Percentiles rank a stretch among this genome's conserved stretches.
These are phyloP conservation scores for Trypanosoma lewisi DNA, from an alignment of 208 protist species.

Conservation along the genomic window DNA sequence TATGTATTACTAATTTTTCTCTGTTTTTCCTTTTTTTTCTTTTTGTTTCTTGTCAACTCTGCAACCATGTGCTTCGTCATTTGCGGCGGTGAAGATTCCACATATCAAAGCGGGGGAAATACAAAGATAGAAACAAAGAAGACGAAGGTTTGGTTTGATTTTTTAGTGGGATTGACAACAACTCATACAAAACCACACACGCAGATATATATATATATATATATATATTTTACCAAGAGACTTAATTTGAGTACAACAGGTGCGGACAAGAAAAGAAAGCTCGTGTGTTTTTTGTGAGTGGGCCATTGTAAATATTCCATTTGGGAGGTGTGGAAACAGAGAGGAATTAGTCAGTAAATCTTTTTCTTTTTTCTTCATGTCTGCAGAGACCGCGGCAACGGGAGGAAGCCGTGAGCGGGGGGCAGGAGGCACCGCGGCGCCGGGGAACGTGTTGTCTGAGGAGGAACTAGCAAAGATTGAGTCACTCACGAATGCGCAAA, in stretches of 20 bases:
- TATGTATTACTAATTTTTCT: slow-evolving; percentile 9
- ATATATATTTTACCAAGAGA: slow-evolving; percentile 1
- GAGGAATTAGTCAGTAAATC: no score
- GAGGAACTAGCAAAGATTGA: slow-evolving; percentile 74
- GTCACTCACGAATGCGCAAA: slow-evolving; percentile 70
- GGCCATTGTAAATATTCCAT: no score
- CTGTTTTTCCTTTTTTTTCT: slow-evolving; percentile 9
- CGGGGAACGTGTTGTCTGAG: slow-evolving; percentile 36
- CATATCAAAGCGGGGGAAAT: slow-evolving; percentile 11
- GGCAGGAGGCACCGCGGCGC: neutral
- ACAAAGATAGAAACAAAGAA: slow-evolving; percentile 8
- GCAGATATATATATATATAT: neutral
- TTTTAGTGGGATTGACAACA: neutral
- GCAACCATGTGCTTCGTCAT: neutral
- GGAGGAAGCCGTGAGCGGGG: slow-evolving; percentile 2
- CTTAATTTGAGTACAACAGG: no score
- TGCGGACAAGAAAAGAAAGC: no score
- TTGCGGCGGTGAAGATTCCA: neutral
- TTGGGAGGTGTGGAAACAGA: no score
- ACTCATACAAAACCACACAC: no score
- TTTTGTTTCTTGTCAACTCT: neutral
- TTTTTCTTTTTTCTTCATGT: no score
- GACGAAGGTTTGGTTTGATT: neutral
- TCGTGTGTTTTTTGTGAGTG: no score
- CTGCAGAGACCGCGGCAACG: slow-evolving; percentile 1